Conservation (phyloP, 148 eudicot species). For the Silene latifolia region DNA sequence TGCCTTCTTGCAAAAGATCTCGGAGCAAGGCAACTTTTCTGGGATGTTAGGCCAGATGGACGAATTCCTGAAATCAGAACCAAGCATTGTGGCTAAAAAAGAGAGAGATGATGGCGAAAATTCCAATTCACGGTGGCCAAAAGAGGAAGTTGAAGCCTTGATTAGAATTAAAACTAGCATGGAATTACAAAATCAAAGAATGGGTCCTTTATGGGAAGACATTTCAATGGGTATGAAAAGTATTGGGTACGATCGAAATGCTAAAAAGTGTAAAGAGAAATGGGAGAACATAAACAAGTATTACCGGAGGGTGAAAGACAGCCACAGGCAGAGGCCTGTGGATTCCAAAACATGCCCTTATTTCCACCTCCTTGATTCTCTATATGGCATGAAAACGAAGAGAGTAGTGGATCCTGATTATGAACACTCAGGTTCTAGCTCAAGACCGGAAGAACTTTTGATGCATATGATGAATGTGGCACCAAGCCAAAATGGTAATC, state of each 20-base stretch:
- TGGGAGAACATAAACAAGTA: slow-evolving; percentile 95
- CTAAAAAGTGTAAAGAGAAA: slow-evolving; percentile 85
- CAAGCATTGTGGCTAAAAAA: slow-evolving; percentile 17
- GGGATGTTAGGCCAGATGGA: slow-evolving; percentile 26
- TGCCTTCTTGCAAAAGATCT: slow-evolving; percentile 62
- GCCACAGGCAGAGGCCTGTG: slow-evolving; percentile 63
- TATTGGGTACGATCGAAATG: slow-evolving; percentile 61
- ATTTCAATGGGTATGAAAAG: slow-evolving; percentile 59
- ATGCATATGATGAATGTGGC: slow-evolving; percentile 46
- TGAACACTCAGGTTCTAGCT: slow-evolving; percentile 39
- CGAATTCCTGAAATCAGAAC: slow-evolving; percentile 23
- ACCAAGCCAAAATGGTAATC: slow-evolving; percentile 28
- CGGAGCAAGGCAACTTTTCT: slow-evolving; percentile 32
- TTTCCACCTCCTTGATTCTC: slow-evolving; percentile 58
- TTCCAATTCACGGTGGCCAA: slow-evolving; percentile 73
- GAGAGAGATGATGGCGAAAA: slow-evolving; percentile 27
- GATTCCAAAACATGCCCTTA: slow-evolving; percentile 84
- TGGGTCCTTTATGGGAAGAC: slow-evolving; percentile 77
- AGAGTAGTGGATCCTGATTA: slow-evolving; percentile 27
- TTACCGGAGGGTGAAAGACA: slow-evolving; percentile 65
- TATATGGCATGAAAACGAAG: slow-evolving; percentile 44
- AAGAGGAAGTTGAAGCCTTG: slow-evolving; percentile 68
- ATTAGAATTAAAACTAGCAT: slow-evolving; percentile 50
- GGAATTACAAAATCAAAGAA: slow-evolving; percentile 45
- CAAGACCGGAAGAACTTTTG: slow-evolving; percentile 61